A percentile compares a stretch with the other conserved stretches of the same genome.
phyloP scores from a whole-genome alignment of 176 grass and related monocot genomes.

The Ensete ventricosum region DNA sequence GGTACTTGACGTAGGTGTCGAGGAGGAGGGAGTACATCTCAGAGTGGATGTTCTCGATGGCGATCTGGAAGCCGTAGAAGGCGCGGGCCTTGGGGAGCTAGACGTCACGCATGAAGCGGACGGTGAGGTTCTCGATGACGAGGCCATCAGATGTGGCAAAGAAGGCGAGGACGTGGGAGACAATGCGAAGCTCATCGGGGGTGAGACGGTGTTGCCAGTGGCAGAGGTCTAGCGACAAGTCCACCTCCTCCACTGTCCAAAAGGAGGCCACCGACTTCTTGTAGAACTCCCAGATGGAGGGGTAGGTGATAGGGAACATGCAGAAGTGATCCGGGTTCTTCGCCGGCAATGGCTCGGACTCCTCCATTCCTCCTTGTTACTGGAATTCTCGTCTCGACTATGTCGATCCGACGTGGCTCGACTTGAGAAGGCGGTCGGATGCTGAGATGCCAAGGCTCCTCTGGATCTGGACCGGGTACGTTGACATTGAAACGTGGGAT shows the following conservation, averaged over 20 bases:
- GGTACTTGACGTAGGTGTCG: background rate
- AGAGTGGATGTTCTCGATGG: constrained; percentile 95
- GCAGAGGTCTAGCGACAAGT: background rate
- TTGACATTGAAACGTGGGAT: too few relatives aligned
- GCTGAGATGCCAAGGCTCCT: too few relatives aligned
- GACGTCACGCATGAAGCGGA: constrained; percentile 71
- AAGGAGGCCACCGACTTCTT: background rate
- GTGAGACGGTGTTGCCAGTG: background rate
- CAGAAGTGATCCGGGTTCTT: background rate
- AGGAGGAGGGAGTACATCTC: constrained; percentile 71
- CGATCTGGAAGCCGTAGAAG: constrained; percentile 88
- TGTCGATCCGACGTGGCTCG: too few relatives aligned
- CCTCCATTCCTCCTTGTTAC: too few relatives aligned
- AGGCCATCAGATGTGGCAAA: constrained; percentile 51
- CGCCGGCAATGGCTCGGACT: too few relatives aligned
- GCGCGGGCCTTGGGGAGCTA: constrained; percentile 66
- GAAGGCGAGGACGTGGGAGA: background rate
- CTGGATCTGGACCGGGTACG: too few relatives aligned
- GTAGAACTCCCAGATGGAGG: background rate
- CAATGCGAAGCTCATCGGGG: background rate
- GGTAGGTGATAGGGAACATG: background rate
- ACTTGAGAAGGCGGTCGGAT: too few relatives aligned
- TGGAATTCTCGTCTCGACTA: too few relatives aligned
- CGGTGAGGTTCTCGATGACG: constrained; percentile 73
- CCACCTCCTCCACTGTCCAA: background rate